A percentile compares a stretch with the other conserved stretches of the same genome.
Evolutionary conservation across 225 moss, liverwort and hornwort genomes (phyloP).

Genomic region (Physcomitrellopsis africana): DNA sequence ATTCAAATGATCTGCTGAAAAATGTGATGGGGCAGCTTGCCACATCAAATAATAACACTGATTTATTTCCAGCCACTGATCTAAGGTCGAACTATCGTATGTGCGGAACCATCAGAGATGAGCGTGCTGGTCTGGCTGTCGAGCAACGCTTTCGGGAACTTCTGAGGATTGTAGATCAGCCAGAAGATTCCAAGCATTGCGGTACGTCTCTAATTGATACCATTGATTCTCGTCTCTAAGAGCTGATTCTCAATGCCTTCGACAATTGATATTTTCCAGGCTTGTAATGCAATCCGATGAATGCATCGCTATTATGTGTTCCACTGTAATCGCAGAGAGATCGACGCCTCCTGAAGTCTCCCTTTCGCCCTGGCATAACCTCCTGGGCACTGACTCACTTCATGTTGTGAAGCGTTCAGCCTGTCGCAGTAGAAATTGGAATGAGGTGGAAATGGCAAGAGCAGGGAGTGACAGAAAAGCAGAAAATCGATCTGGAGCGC

Average conservation of each 20-base stretch:
- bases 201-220: conserved; percentile 28
- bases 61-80: conserved; percentile 30
- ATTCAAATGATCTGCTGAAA: conserved; percentile 31
- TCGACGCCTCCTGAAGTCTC: conserved; percentile 31
- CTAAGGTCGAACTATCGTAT: conserved; percentile 36
- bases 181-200: conserved; percentile 29
- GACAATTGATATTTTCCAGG: conserved; percentile 7
- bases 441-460: conserved; percentile 28
- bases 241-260: conserved; percentile 25
- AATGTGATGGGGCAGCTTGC: conserved; percentile 25
- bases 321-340: conserved; percentile 39
- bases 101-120: conserved; percentile 35
- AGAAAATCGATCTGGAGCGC: conserved; percentile 30
- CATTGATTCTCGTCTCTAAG: background rate
- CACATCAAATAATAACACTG: conserved; percentile 15
- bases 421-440: conserved; percentile 35
- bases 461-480: conserved; percentile 36
- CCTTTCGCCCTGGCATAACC: conserved; percentile 44
- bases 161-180: conserved; percentile 32
- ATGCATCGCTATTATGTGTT: conserved; percentile 12
- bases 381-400: conserved; percentile 33
- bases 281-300: conserved; percentile 2
- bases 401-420: conserved; percentile 25
- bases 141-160: conserved; percentile 33
- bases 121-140: conserved; percentile 20